Conservation (phyloP, 345 rosid species). For the Citrus trifoliata region DNA sequence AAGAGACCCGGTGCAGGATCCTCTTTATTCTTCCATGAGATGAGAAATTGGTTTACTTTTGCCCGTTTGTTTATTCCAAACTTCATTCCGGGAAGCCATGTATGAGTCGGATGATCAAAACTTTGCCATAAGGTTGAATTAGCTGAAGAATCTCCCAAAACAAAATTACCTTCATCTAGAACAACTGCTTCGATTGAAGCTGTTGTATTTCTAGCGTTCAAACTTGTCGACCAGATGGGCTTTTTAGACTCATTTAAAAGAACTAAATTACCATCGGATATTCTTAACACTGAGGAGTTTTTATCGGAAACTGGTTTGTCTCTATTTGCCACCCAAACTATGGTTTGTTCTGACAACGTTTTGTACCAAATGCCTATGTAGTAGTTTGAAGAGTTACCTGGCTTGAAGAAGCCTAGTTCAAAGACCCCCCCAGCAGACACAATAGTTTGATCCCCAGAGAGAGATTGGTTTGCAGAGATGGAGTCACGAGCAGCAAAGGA, state of each 20-base stretch:
- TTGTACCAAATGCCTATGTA: constrained; percentile 75
- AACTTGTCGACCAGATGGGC: constrained; percentile 65
- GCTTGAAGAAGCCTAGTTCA: constrained; percentile 65
- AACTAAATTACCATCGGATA: constrained; percentile 60
- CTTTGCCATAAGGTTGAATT: constrained; percentile 62
- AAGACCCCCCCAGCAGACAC: constrained; percentile 45
- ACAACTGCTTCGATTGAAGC: constrained; percentile 28
- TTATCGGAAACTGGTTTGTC: constrained; percentile 50
- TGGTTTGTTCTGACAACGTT: constrained; percentile 23
- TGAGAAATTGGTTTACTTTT: constrained; percentile 31
- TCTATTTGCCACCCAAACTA: constrained; percentile 83
- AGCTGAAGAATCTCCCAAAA: constrained; percentile 24
- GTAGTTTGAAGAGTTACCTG: constrained; percentile 49
- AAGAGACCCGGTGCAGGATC: constrained; percentile 76
- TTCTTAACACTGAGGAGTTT: constrained; percentile 40
- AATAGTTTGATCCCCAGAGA: constrained; percentile 63
- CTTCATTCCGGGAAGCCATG: constrained; percentile 77
- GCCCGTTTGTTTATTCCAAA: constrained; percentile 44
- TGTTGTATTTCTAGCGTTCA: constrained; percentile 20
- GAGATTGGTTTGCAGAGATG: constrained; percentile 43
- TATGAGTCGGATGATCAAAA: constrained; percentile 58
- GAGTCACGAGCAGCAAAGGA: constrained; percentile 43
- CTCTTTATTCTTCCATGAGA: constrained; percentile 58
- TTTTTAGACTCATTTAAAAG: constrained; percentile 44
- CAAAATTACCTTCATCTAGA: constrained; percentile 41